Evolutionary conservation across 495 filamentous ascomycete species (phyloP).

Genomic region (Hypoxylon lienhwacheense): DNA sequence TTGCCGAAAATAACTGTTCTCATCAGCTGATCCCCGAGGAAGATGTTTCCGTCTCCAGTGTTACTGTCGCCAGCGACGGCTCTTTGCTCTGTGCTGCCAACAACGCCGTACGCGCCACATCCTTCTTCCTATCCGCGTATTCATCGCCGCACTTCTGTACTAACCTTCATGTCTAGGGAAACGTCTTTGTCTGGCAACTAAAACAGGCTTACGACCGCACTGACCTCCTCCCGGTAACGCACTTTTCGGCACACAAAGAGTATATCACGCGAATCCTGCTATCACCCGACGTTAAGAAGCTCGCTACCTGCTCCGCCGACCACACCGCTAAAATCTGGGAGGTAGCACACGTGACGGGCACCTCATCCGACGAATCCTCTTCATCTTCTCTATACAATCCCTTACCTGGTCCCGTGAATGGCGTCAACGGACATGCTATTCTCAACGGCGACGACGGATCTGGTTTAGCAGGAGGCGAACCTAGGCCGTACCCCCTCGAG

Average conservation of each 20-base stretch:
- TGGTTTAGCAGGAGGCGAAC: conserved; percentile 26
- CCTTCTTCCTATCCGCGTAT: not conserved
- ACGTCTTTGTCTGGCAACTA: conserved; percentile 95
- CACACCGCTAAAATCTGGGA: conserved; percentile 98
- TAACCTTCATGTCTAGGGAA: conserved; percentile 62
- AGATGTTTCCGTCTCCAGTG: conserved; percentile 86
- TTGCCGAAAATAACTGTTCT: conserved; percentile 94
- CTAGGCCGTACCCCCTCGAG: conserved; percentile 72
- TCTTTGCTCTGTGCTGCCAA: conserved; percentile 94
- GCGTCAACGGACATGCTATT: conserved; percentile 18
- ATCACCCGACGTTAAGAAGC: conserved; percentile 94
- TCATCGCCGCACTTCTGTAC: not conserved
- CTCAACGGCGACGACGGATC: conserved; percentile 18
- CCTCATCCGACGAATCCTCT: conserved; percentile 45
- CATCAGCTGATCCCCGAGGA: conserved; percentile 97
- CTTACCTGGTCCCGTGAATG: conserved; percentile 11
- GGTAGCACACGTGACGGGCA: conserved; percentile 63
- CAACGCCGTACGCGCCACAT: conserved; percentile 70
- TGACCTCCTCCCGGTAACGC: conserved; percentile 84
- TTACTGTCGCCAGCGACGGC: conserved; percentile 94
- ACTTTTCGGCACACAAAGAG: conserved; percentile 88
- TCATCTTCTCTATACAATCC: conserved; percentile 21
- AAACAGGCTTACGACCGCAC: conserved; percentile 81
- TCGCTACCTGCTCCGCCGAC: conserved; percentile 96
- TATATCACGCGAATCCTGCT: conserved; percentile 96